Conservation (phyloP, 441 rosid genomes). For the Raphanus hybrid region DNA sequence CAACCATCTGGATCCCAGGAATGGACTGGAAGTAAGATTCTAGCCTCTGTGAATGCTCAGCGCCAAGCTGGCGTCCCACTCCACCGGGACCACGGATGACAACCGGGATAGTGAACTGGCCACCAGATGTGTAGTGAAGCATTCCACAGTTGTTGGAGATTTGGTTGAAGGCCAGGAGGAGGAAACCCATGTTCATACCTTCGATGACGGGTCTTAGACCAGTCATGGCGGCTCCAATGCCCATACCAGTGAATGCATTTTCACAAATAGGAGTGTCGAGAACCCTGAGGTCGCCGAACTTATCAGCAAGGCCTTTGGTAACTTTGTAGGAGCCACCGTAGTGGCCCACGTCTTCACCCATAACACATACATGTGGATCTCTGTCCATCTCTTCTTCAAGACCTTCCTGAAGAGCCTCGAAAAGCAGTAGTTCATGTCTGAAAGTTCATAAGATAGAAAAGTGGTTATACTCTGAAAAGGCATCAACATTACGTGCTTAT, state of each 20-base stretch:
- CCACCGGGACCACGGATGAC: slow-evolving; percentile 99
- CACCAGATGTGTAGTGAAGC: slow-evolving; percentile 99
- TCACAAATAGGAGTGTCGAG: slow-evolving; percentile 98
- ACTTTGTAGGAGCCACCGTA: slow-evolving; percentile 99
- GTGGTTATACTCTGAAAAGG: background rate
- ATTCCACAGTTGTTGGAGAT: slow-evolving; percentile 99
- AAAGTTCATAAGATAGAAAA: background rate
- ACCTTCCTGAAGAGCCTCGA: slow-evolving; percentile 95
- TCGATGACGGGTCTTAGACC: slow-evolving; percentile 90
- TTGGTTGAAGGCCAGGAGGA: slow-evolving; percentile 96
- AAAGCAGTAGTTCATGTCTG: slow-evolving; percentile 91
- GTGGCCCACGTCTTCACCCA: slow-evolving; percentile 99
- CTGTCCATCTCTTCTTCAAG: slow-evolving; percentile 99
- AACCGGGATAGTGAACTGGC: slow-evolving; percentile 87
- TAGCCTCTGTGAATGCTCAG: slow-evolving; percentile 97
- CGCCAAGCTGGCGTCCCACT: slow-evolving; percentile 95
- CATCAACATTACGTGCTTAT: background rate
- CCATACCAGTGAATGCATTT: slow-evolving; percentile 98
- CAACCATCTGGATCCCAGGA: slow-evolving; percentile 99
- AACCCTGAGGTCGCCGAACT: slow-evolving; percentile 94
- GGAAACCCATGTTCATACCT: slow-evolving; percentile 99
- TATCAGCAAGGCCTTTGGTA: slow-evolving; percentile 75
- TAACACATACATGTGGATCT: slow-evolving; percentile 83
- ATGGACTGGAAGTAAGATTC: slow-evolving; percentile 97
- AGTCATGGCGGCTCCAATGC: slow-evolving; percentile 97